Conservation (phyloP, 208 protist genomes). For the Wallacemonas collosoma region DNA sequence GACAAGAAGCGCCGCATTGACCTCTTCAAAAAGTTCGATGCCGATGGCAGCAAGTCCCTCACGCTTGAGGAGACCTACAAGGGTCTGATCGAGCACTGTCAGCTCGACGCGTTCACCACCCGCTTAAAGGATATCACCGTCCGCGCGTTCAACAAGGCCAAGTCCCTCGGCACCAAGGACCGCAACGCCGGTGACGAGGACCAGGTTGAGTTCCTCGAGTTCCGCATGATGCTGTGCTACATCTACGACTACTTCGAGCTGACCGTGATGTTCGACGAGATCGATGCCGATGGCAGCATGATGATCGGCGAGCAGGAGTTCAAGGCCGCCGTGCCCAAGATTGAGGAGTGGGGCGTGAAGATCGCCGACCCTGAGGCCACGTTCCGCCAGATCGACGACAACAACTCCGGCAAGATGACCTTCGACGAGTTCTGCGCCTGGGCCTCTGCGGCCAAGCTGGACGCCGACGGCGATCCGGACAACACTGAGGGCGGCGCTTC, state of each 20-base stretch:
- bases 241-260: constrained; percentile 71
- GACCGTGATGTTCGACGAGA: constrained; percentile 83
- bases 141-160: constrained; percentile 56
- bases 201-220: constrained; percentile 69
- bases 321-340: constrained; percentile 47
- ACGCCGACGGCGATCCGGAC: constrained; percentile 61
- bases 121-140: constrained; percentile 40
- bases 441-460: constrained; percentile 58
- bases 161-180: constrained; percentile 28
- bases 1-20: constrained; percentile 38
- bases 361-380: constrained; percentile 43
- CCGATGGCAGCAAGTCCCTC: constrained; percentile 47
- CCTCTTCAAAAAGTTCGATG: constrained; percentile 57
- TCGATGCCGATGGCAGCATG: constrained; percentile 72
- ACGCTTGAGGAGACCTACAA: constrained; percentile 45
- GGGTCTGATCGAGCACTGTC: constrained; percentile 23
- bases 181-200: constrained; percentile 30
- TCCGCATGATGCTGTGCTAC: constrained; percentile 79
- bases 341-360: constrained; percentile 59
- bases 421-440: constrained; percentile 84
- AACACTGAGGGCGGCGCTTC: constrained; percentile 19
- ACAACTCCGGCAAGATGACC: constrained; percentile 68
- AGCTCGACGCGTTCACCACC: constrained; percentile 37
- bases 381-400: constrained; percentile 75
- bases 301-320: constrained; percentile 71